Base-by-base conservation (phyloP, 1,284 basidiomycete species). In the Peniophora sp. region DNA sequence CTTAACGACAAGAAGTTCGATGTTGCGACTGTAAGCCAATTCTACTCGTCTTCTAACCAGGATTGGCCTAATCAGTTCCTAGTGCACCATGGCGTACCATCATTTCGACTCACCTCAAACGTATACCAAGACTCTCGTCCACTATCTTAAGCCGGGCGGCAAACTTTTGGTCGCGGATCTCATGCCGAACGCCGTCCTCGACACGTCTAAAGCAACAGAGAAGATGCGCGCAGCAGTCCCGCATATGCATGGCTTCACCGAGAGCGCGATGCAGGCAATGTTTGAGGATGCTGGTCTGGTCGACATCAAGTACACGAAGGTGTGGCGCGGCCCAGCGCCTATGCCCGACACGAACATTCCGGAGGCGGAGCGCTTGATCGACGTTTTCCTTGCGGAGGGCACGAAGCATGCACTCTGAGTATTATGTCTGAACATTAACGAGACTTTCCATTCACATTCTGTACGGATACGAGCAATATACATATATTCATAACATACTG, bases 61-160 rank as follows among this genome's bases (percentile, higher is more conserved):
- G 23, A 19, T 49, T 25, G 22, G 23, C 17, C 17, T 12, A 17
- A 8, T 36, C 36, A 2, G 12, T 32, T 32, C 27, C 12, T 52
- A 89, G 85, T 89, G 85, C 59, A 69, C 75, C 3, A 71, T 75
- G 51, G 71, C 85, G 1, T 89, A 84, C 58, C 85, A 89, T 58
- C 87, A 89, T 60, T 74, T 89, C 56, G 55, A 66, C 1, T 72
- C 73, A 32, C 71, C 83, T 53, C 63, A 67, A 3, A 68, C 67
- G 3, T 73, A 72, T 19, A 86, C 83, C 2, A 65, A 65, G 16
- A 66, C 63, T 0, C 74, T 89, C 16, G 67, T 68, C 2, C 68
- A 64, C 24, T 79, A 79, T 59, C 67, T 89, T 50, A 82, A 81
- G 53, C 80, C 83, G 0, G 74, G 77, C 2, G 86, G 83, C 2